A percentile compares a stretch with the other conserved stretches of the same genome.
These are phyloP conservation scores for Phylloporus sp. DNA, from an alignment of 768 basidiomycete genomes.

Conservation along the genomic window DNA sequence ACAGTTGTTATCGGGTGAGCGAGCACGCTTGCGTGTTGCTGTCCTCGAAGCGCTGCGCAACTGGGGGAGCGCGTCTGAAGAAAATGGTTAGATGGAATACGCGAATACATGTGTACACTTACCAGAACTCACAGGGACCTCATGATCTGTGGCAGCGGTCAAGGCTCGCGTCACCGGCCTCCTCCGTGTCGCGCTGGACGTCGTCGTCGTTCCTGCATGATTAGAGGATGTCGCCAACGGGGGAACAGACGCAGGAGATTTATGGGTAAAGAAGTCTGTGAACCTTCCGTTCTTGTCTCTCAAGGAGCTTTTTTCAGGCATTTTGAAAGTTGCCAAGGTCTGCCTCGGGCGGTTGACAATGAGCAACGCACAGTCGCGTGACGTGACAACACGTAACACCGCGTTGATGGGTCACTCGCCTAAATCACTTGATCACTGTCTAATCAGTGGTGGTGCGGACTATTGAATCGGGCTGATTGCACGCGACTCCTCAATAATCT, in stretches of 20 bases:
- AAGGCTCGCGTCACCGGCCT: slow-evolving; percentile 8
- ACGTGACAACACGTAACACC: slow-evolving; percentile 14
- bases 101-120: slow-evolving; percentile 1
- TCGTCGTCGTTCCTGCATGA: neutral
- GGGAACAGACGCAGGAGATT: slow-evolving; percentile 17
- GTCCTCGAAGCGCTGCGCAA: slow-evolving; percentile 11
- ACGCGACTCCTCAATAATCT: no score
- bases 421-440: no score
- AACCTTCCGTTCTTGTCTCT: slow-evolving; percentile 28
- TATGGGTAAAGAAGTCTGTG: slow-evolving; percentile 45
- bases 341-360: neutral
- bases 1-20: slow-evolving; percentile 18
- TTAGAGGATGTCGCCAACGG: slow-evolving; percentile 8
- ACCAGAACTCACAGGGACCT: slow-evolving; percentile 13
- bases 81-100: slow-evolving; percentile 1
- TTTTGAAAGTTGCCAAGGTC: slow-evolving; percentile 1
- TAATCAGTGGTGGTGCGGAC: no score
- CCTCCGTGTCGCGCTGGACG: slow-evolving; percentile 11
- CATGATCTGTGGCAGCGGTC: neutral
- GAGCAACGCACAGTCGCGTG: slow-evolving; percentile 10
- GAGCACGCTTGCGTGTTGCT: slow-evolving; percentile 24
- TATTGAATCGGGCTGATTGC: no score
- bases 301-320: slow-evolving; percentile 17
- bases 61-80: slow-evolving; percentile 11
- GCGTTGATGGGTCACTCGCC: neutral